Base-by-base conservation (phyloP, 768 basidiomycete genomes). In the Boletus sp. region DNA sequence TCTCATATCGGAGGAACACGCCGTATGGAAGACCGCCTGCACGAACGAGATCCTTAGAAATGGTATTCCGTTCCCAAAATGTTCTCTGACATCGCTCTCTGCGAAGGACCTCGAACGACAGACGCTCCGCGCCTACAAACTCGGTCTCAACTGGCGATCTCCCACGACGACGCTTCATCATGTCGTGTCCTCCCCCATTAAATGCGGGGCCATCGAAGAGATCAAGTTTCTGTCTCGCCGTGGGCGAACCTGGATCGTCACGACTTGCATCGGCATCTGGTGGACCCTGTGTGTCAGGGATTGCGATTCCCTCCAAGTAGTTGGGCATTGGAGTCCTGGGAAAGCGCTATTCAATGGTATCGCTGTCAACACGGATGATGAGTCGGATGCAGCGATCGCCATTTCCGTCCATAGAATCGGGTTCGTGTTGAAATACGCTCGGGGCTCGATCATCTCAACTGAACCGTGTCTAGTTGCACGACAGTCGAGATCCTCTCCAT, bases 221-320 rank as follows among this genome's bases (percentile, higher is more conserved):
- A 74, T 87, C 15, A 78, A 75, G 14, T 83, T 89, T 60, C 54
- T 87, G 0, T 80, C 79, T 8, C 78, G 78, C 6, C 68, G 69
- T 39, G 76, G 69, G 1, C 76, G 73, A 7, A 71, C 67, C 44
- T 77, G 81, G 67, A 51, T 88, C 4, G 50, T 86, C 54, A 81
- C 81, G 7, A 75, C 84, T 9, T 83, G 83, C 4, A 81, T 80
- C 57, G 76, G 78, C 7, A 80, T 89, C 49, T 89, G 87, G 87
- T 82, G 83, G 40, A 73, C 76, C 17, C 61, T 88, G 47, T 73
- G 77, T 1, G 62, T 85, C 18, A 86, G 87, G 83, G 76, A 83
- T 53, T 64, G 52, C 29, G 52, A 62, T 41, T 54, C 64, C 14
- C 61, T 82, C 24, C 58, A 52, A 30, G 58, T 64, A 9, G 66